Conservation (phyloP, 768 basidiomycete genomes). For the Pilatotrama ljubarskyi region DNA sequence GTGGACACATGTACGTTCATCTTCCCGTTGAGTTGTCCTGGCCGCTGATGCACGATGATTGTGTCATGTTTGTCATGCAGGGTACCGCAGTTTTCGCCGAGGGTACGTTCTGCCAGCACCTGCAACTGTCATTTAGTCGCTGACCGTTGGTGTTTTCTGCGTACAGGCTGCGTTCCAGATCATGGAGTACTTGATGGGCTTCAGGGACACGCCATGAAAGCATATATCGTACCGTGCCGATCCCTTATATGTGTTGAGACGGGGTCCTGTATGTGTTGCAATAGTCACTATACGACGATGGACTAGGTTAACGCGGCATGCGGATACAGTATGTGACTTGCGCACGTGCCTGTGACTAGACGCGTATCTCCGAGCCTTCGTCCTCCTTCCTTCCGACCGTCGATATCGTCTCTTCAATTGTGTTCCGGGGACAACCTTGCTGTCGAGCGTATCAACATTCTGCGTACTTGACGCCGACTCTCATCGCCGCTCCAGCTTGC, state of each 20-base stretch:
- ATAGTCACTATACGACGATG: too few species aligned
- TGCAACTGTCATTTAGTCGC: not conserved
- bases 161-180: slow-evolving; percentile 54
- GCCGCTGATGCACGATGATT: not conserved
- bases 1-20: slow-evolving; percentile 68
- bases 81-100: slow-evolving; percentile 67
- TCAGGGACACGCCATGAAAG: slow-evolving; percentile 36
- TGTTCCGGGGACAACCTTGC: too few species aligned
- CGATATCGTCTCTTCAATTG: too few species aligned
- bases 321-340: not conserved
- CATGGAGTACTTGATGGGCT: slow-evolving; percentile 68
- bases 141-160: not conserved
- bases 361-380: not conserved
- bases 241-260: too few species aligned
- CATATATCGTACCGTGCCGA: too few species aligned
- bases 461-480: too few species aligned
- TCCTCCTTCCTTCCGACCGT: too few species aligned
- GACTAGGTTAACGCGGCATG: too few species aligned
- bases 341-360: not conserved
- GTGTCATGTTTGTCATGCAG: slow-evolving; percentile 30
- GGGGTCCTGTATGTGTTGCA: not conserved
- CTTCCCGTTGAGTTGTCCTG: not conserved
- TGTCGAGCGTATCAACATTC: too few species aligned
- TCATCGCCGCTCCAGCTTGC: too few species aligned
- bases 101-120: slow-evolving; percentile 26